Evolutionary conservation across 345 rosid species (phyloP).

Genomic region (Salix koriyanagi): DNA sequence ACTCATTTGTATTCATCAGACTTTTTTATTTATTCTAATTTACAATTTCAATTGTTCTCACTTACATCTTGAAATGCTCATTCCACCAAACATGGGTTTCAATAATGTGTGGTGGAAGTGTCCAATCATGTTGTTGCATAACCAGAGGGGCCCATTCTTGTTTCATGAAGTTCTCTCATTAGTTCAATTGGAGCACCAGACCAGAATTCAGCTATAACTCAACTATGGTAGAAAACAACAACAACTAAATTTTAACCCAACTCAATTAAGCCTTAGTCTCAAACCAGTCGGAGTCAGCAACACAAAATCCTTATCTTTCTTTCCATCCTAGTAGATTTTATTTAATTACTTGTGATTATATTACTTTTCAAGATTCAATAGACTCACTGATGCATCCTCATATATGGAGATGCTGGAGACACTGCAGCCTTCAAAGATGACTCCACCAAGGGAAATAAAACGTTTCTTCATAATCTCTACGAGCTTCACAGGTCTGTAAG

Average conservation of each 20-base stretch:
- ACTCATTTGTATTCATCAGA: neutral
- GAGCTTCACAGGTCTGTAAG: conserved; percentile 75
- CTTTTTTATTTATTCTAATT: neutral
- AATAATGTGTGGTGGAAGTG: neutral
- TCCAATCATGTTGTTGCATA: neutral
- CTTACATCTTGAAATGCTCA: neutral
- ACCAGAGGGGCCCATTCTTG: neutral
- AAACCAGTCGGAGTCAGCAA: neutral
- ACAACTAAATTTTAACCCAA: neutral
- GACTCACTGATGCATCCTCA: conserved; percentile 76
- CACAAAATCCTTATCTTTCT: neutral
- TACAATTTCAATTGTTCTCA: neutral
- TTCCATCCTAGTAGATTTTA: neutral
- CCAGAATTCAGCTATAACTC: neutral
- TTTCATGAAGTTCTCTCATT: neutral
- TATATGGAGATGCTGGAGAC: conserved; percentile 55
- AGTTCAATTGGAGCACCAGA: neutral
- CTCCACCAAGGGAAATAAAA: conserved; percentile 73
- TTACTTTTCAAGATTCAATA: neutral
- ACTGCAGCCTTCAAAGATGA: conserved; percentile 71
- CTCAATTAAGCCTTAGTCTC: neutral
- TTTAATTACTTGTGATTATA: neutral
- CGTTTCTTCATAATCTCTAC: conserved; percentile 74
- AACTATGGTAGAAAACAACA: neutral
- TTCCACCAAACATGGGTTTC: neutral